Evolutionary conservation across 1,284 basidiomycete species (phyloP).

Genomic region (Cerioporus squamosus): DNA sequence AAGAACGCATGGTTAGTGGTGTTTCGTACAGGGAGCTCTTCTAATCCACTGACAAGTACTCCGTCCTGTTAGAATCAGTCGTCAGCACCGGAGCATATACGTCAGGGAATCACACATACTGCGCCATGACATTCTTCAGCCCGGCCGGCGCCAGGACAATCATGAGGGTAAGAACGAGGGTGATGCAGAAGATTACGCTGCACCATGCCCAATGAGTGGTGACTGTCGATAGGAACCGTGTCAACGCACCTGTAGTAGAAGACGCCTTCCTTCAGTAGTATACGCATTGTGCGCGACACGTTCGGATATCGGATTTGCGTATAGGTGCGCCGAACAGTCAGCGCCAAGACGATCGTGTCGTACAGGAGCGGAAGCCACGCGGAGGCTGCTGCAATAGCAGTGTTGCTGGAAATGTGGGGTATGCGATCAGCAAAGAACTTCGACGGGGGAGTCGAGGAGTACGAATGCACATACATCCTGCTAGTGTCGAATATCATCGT

Average conservation of each 20-base stretch:
- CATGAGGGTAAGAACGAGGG: constrained; percentile 55
- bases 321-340: constrained; percentile 51
- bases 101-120: constrained; percentile 42
- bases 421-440: background rate
- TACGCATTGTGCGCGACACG: constrained; percentile 46
- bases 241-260: constrained; percentile 53
- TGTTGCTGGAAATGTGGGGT: constrained; percentile 8
- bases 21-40: too few relatives aligned
- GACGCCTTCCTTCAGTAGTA: constrained; percentile 57
- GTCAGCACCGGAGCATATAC: background rate
- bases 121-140: constrained; percentile 55
- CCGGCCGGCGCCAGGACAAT: constrained; percentile 47
- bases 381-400: constrained; percentile 45
- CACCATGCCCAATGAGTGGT: background rate
- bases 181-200: constrained; percentile 58
- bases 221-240: background rate
- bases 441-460: background rate
- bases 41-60: constrained; percentile 47
- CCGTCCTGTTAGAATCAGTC: constrained; percentile 37
- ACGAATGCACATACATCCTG: constrained; percentile 38
- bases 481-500: constrained; percentile 52
- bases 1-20: too few relatives aligned
- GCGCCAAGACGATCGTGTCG: constrained; percentile 53
- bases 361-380: constrained; percentile 61
- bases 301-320: constrained; percentile 43